Evolutionary conservation across 2,329 filamentous ascomycete genomes (phyloP), one percentile per base, ranked within the genome.

Genomic region (Fusarium sublunatum): DNA sequence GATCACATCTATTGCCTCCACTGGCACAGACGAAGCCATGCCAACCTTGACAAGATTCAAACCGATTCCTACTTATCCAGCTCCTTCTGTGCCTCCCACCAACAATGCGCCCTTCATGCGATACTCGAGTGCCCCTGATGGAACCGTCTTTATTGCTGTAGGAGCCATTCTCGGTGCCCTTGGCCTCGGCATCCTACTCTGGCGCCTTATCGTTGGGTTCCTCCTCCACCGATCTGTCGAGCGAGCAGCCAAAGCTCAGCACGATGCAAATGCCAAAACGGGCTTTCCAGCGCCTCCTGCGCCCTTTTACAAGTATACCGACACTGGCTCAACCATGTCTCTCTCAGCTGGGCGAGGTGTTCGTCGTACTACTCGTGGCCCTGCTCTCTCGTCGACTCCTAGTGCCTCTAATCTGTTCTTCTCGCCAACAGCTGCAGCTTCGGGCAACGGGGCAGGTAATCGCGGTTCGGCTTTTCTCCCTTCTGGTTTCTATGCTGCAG

Each of bases 121-220:
- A 73, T 88, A 89, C 71, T 96, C 93, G 1, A 88, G 79, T 49
- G 82, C 93, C 10, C 95, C 95, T 3, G 91, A 98, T 72, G 95
- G 95, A 51, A 97, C 94, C 5, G 90, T 99, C 57, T 99, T 99
- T 79, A 99, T 99, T 70, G 90, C 88, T 22, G 95, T 98, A 1
- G 95, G 95, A 41, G 91, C 93, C 25, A 89, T 92, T 26, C 85
- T 99, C 7, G 95, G 92, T 13, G 89, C 93, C 65, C 86, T 97
- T 64, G 92, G 88, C 10, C 81, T 92, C 8, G 88, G 88, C n/a
- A 86, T 98, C 40, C 83, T 99, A 11, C 83, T 90, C 55, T 99
- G 95, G 95, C 91, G 94, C 59, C 89, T 84, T 46, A 85, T 97
- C 53, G 88, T 97, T 57, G 93, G 91, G 58, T 96, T 92, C 85